phyloP scores from a whole-genome alignment of 352 stramenopile genomes.

The Globisporangium cystogenes region DNA sequence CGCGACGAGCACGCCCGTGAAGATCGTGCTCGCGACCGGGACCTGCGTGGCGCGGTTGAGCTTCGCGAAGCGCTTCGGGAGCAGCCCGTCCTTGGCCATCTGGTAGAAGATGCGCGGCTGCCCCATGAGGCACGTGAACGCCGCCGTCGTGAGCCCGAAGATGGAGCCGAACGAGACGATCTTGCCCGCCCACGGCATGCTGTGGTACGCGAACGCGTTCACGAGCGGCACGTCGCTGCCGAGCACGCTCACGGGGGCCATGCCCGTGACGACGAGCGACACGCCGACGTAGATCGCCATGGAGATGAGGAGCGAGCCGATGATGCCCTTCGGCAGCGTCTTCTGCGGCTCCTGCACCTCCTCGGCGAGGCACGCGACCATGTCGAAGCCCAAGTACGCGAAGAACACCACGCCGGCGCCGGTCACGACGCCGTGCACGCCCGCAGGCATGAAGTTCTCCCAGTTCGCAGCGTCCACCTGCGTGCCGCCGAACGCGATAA shows the following conservation, averaged over 20 bases:
- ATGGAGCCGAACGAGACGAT: slow-evolving; percentile 91
- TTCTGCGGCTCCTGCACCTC: slow-evolving; percentile 88
- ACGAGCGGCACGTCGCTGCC: slow-evolving; percentile 75
- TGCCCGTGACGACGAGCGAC: slow-evolving; percentile 87
- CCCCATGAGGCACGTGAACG: slow-evolving; percentile 91
- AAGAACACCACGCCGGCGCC: slow-evolving; percentile 90
- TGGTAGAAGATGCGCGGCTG: slow-evolving; percentile 91
- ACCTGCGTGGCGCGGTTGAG: slow-evolving; percentile 61
- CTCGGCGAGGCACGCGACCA: slow-evolving; percentile 90
- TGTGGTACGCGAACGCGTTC: slow-evolving; percentile 78
- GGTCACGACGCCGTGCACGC: slow-evolving; percentile 85
- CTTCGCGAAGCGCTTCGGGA: slow-evolving; percentile 59
- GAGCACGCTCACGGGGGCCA: slow-evolving; percentile 70
- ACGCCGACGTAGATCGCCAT: slow-evolving; percentile 89
- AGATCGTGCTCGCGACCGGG: slow-evolving; percentile 78
- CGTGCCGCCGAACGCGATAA: slow-evolving; percentile 79
- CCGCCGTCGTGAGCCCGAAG: slow-evolving; percentile 87
- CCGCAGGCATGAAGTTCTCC: slow-evolving; percentile 80
- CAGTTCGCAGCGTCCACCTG: slow-evolving; percentile 77
- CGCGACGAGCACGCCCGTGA: slow-evolving; percentile 80
- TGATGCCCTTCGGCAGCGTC: slow-evolving; percentile 90
- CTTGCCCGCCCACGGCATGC: slow-evolving; percentile 60
- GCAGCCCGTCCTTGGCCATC: slow-evolving; percentile 83
- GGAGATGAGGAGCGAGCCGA: slow-evolving; percentile 88
- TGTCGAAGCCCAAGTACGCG: slow-evolving; percentile 91